Evolutionary conservation across 441 rosid species (phyloP).

Genomic region (Gossypium trilobum): DNA sequence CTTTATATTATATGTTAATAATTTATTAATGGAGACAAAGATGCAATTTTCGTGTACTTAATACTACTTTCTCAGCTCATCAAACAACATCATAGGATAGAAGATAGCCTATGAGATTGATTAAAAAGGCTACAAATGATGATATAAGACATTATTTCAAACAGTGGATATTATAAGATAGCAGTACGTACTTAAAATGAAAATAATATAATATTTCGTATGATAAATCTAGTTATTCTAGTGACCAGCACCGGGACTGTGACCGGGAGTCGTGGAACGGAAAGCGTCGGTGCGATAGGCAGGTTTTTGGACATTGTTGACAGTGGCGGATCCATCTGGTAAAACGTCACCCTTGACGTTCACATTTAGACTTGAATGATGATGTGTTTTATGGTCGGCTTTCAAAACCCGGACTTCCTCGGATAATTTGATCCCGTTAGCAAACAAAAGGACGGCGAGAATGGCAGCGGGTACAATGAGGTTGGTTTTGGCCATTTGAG

Average conservation of each 20-base stretch:
- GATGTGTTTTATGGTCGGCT: neutral
- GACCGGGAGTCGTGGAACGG: conserved; percentile 38
- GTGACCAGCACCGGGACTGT: conserved; percentile 43
- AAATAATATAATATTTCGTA: neutral
- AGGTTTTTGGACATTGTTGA: neutral
- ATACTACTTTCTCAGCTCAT: neutral
- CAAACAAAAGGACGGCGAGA: conserved; percentile 20
- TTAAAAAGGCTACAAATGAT: neutral
- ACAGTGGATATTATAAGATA: neutral
- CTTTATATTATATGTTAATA: neutral
- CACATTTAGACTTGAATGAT: neutral
- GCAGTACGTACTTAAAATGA: neutral
- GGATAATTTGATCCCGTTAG: conserved; percentile 20
- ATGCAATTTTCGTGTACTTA: neutral
- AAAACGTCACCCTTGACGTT: conserved; percentile 11
- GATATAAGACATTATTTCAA: neutral
- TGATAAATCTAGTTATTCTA: conserved; percentile 2
- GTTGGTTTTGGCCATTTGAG: conserved; percentile 27
- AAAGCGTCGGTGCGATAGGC: conserved; percentile 18
- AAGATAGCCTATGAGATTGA: neutral
- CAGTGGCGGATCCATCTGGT: neutral
- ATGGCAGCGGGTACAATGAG: conserved; percentile 8
- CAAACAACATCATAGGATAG: neutral
- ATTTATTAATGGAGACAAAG: neutral
- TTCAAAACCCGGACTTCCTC: conserved; percentile 25